Percentiles rank a stretch among this genome's conserved stretches.
These are phyloP conservation scores for Centella asiatica DNA, from an alignment of 129 eudicot species.

Conservation along the genomic window DNA sequence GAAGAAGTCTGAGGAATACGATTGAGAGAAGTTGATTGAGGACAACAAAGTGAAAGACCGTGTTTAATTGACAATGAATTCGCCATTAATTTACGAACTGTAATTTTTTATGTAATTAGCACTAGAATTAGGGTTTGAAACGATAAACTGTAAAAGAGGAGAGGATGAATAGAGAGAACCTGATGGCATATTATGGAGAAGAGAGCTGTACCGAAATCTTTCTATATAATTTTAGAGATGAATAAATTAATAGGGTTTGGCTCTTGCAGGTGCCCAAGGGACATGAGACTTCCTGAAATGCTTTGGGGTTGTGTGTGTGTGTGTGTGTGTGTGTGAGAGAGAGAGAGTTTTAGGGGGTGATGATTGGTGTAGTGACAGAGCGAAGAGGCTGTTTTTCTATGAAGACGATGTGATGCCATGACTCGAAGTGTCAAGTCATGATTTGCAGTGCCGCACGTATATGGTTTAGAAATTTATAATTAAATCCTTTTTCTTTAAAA, in stretches of 20 bases:
- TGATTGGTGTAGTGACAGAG: too few species aligned
- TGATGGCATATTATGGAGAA: conserved; percentile 33
- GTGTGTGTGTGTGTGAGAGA: neutral
- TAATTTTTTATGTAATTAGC: neutral
- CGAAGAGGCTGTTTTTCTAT: too few species aligned
- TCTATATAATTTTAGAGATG: neutral
- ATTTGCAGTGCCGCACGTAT: too few species aligned
- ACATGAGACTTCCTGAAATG: conserved; percentile 15
- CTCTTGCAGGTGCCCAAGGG: conserved; percentile 25
- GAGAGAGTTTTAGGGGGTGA: too few species aligned
- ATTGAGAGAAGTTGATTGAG: conserved; percentile 38
- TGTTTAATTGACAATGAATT: conserved; percentile 48
- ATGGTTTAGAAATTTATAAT: too few species aligned
- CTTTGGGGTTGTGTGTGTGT: conserved; percentile 14
- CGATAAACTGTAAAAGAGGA: neutral
- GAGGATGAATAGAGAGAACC: conserved; percentile 11
- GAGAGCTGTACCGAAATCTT: conserved; percentile 3
- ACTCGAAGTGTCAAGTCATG: too few species aligned
- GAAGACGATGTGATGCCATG: too few species aligned
- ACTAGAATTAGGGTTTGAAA: conserved; percentile 14
- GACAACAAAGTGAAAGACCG: conserved; percentile 51
- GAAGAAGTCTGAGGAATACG: conserved; percentile 19
- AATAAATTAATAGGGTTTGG: conserved; percentile 14
- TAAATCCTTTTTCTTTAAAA: too few species aligned
- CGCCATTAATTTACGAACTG: conserved; percentile 57